A percentile compares a stretch with the other conserved stretches of the same genome.
These are phyloP conservation scores for Ilyonectria mors-panacis DNA, from an alignment of 2,329 filamentous ascomycete genomes.

Conservation along the genomic window DNA sequence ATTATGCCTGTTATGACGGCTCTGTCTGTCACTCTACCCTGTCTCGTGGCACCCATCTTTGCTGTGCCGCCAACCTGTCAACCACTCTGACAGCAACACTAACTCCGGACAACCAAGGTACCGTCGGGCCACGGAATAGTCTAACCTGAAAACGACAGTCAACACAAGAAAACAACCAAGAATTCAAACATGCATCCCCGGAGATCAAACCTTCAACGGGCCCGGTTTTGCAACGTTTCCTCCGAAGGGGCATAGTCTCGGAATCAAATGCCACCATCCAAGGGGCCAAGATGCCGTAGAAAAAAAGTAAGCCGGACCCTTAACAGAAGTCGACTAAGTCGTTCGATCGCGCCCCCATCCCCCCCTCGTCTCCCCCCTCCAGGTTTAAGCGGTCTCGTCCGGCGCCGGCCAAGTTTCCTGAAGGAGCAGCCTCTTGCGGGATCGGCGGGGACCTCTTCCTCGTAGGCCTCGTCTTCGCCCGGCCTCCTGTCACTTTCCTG, in stretches of 20 bases:
- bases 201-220: slow-evolving; percentile 19
- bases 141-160: slow-evolving; percentile 1
- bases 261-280: slow-evolving; percentile 18
- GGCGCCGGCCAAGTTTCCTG: slow-evolving; percentile 24
- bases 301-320: slow-evolving; percentile 13
- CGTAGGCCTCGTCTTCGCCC: not conserved
- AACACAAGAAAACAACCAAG: slow-evolving; percentile 9
- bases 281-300: slow-evolving; percentile 5
- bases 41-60: slow-evolving; percentile 1
- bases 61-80: slow-evolving; percentile 6
- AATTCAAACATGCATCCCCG: slow-evolving; percentile 5
- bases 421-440: slow-evolving; percentile 29
- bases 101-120: slow-evolving; percentile 9
- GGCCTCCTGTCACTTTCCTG: slow-evolving; percentile 18
- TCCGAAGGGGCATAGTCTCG: slow-evolving; percentile 27
- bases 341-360: slow-evolving; percentile 15
- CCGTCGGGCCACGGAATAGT: slow-evolving; percentile 3
- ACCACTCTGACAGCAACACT: slow-evolving; percentile 12
- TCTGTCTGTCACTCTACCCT: slow-evolving; percentile 10
- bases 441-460: slow-evolving; percentile 11
- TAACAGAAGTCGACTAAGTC: slow-evolving; percentile 20
- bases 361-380: not conserved
- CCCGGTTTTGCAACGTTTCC: not conserved
- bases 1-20: not conserved
- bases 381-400: slow-evolving; percentile 11